Conservation (phyloP, 768 basidiomycete genomes). For the Saitozyma sp. region DNA sequence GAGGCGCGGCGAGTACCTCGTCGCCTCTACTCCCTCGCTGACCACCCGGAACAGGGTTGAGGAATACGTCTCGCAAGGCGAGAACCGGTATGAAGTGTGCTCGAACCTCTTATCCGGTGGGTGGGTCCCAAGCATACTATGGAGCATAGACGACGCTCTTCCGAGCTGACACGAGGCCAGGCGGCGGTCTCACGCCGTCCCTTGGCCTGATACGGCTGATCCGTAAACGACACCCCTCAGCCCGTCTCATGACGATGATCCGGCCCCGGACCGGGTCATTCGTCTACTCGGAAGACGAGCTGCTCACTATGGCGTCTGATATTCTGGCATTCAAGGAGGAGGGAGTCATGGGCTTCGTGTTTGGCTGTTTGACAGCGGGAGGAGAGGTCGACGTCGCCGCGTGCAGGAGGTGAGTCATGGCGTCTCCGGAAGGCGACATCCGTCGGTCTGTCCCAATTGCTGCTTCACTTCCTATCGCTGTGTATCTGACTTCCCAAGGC, state of each 20-base stretch:
- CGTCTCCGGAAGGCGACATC: background rate
- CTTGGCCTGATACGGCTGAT: conserved; percentile 69
- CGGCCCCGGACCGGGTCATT: conserved; percentile 79
- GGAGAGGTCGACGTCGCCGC: conserved; percentile 13
- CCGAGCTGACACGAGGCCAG: conserved; percentile 57
- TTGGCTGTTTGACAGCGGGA: conserved; percentile 20
- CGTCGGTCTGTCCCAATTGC: background rate
- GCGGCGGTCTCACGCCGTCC: conserved; percentile 80
- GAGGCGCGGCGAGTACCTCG: conserved; percentile 41
- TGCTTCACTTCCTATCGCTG: background rate
- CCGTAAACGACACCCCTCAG: conserved; percentile 55
- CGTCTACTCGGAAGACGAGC: conserved; percentile 66
- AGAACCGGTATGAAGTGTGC: conserved; percentile 58
- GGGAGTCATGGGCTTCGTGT: conserved; percentile 51
- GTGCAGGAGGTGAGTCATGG: conserved; percentile 7
- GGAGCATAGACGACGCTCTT: conserved; percentile 19
- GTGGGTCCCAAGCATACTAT: conserved; percentile 64
- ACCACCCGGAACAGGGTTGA: conserved; percentile 1
- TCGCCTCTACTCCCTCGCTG: conserved; percentile 1
- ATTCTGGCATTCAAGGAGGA: conserved; percentile 64
- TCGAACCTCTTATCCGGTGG: conserved; percentile 69
- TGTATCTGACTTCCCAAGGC: background rate
- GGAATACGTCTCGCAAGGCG: background rate
- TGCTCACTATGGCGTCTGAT: conserved; percentile 74
- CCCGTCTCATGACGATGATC: conserved; percentile 72